phyloP scores from a whole-genome alignment of 768 basidiomycete genomes.

The Neoboletus subvelutipes region DNA sequence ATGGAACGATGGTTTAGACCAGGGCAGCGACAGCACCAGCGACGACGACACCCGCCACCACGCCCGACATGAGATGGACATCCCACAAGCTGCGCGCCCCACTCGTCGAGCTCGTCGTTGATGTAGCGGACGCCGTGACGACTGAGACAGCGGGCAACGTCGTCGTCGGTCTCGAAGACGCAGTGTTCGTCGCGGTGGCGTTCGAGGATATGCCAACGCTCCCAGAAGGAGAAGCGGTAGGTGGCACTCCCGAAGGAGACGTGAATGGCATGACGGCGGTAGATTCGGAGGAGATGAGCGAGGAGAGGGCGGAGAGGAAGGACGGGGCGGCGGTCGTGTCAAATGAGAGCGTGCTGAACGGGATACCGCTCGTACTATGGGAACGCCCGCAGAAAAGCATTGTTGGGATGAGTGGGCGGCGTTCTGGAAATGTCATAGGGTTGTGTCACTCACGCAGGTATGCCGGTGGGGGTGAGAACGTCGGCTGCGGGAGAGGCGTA shows the following conservation, averaged over 20 bases:
- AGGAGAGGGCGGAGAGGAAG: conserved; percentile 21
- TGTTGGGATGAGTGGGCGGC: background rate
- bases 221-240: background rate
- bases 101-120: conserved; percentile 12
- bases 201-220: background rate
- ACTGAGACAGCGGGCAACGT: background rate
- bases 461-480: conserved; percentile 11
- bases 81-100: background rate
- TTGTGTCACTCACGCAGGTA: conserved; percentile 19
- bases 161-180: background rate
- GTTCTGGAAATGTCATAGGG: no score
- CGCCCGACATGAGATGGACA: background rate
- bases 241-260: background rate
- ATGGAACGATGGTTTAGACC: background rate
- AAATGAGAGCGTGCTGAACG: conserved; percentile 19
- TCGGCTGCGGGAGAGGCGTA: conserved; percentile 5
- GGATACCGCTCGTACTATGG: conserved; percentile 25
- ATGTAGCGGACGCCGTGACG: background rate
- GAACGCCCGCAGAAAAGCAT: no score
- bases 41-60: conserved; percentile 1
- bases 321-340: conserved; percentile 25
- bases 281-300: conserved; percentile 29
- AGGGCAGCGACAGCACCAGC: conserved; percentile 9
- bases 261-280: conserved; percentile 14
- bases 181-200: background rate